Conservation (phyloP, 345 rosid genomes). For the Salix caprea region DNA sequence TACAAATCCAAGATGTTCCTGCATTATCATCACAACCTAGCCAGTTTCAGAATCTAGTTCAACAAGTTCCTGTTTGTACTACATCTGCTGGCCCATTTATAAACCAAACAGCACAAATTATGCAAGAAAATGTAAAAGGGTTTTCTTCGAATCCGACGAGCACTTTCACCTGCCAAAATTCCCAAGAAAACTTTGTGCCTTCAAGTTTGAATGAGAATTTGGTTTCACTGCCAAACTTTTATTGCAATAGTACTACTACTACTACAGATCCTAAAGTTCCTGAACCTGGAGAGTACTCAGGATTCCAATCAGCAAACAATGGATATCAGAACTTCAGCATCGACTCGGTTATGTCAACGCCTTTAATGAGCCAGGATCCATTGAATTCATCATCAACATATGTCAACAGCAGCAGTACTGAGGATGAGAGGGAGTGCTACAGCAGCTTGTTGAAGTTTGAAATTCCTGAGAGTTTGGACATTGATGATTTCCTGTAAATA, state of each 20-base stretch:
- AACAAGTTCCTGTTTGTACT: conserved; percentile 24
- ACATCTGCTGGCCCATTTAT: conserved; percentile 7
- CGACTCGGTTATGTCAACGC: conserved; percentile 58
- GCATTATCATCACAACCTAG: conserved; percentile 3
- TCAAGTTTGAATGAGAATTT: conserved; percentile 16
- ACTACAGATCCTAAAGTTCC: conserved; percentile 9
- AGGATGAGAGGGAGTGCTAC: conserved; percentile 68
- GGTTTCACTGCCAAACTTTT: conserved; percentile 22
- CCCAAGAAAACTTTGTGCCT: conserved; percentile 22
- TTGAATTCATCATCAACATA: conserved; percentile 48
- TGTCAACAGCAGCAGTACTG: conserved; percentile 51
- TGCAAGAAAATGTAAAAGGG: conserved; percentile 20
- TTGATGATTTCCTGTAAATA: conserved; percentile 61
- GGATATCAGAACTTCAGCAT: conserved; percentile 38
- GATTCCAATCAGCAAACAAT: conserved; percentile 26
- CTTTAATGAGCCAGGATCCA: conserved; percentile 46
- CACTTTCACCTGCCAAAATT: conserved; percentile 8
- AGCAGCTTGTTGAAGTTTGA: conserved; percentile 70
- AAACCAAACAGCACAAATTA: conserved; percentile 29
- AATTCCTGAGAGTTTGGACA: conserved; percentile 59
- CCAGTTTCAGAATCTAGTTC: conserved; percentile 19
- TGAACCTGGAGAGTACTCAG: conserved; percentile 24
- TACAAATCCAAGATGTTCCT: conserved; percentile 21
- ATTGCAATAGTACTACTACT: not conserved
- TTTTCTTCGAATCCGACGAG: not conserved